phyloP scores from a whole-genome alignment of 2,329 filamentous ascomycete species.

The Aspergillus hortae region DNA sequence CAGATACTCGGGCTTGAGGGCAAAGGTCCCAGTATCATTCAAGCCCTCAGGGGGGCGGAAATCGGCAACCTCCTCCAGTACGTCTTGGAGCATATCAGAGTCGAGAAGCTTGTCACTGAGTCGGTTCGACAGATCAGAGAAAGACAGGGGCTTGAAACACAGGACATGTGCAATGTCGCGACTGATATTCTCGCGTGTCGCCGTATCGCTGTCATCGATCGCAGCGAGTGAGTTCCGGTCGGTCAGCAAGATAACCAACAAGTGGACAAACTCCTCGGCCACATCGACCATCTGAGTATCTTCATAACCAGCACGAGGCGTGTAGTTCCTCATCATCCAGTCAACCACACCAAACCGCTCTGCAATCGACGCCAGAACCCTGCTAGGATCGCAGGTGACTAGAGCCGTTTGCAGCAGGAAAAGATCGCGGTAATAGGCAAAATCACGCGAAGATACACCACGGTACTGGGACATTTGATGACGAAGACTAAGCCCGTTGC shows the following conservation, averaged over 20 bases:
- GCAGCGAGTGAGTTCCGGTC: slow-evolving; percentile 71
- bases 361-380: slow-evolving; percentile 82
- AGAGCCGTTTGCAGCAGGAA: slow-evolving; percentile 89
- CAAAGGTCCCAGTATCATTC: slow-evolving; percentile 89
- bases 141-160: slow-evolving; percentile 94
- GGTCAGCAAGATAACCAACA: slow-evolving; percentile 85
- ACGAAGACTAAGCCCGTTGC: slow-evolving; percentile 90
- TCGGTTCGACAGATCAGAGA: slow-evolving; percentile 83
- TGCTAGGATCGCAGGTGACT: slow-evolving; percentile 76
- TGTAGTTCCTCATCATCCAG: slow-evolving; percentile 83
- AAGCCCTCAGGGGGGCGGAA: slow-evolving; percentile 90
- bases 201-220: slow-evolving; percentile 35
- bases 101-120: slow-evolving; percentile 88
- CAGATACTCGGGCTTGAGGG: slow-evolving; percentile 80
- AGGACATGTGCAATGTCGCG: slow-evolving; percentile 90
- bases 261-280: slow-evolving; percentile 91
- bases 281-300: slow-evolving; percentile 86
- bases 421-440: slow-evolving; percentile 90
- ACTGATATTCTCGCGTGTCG: slow-evolving; percentile 70
- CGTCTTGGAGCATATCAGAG: slow-evolving; percentile 78
- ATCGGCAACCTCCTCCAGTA: slow-evolving; percentile 81
- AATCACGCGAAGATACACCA: slow-evolving; percentile 82
- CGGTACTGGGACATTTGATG: slow-evolving; percentile 95
- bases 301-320: slow-evolving; percentile 71
- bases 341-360: slow-evolving; percentile 85